Percentiles rank a stretch among this genome's conserved stretches.
Evolutionary conservation across 345 rosid species (phyloP).

Genomic region (Lenwebbia sp.): DNA sequence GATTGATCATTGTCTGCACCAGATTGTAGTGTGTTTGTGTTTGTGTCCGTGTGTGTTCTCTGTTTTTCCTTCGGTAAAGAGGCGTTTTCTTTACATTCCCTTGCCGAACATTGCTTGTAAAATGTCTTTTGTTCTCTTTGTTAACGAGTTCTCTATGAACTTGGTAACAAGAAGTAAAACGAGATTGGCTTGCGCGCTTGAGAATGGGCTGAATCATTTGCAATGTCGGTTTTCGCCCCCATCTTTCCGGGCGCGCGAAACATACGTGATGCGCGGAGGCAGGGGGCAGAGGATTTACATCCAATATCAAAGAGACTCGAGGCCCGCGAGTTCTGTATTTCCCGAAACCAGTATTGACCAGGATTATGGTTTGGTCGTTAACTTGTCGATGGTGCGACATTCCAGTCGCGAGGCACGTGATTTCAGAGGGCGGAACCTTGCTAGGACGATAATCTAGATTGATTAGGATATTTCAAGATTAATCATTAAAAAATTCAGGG

Average conservation of each 20-base stretch:
- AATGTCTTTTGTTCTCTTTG: not conserved
- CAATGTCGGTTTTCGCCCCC: not conserved
- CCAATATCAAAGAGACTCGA: not conserved
- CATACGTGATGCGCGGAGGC: not conserved
- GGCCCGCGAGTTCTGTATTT: not conserved
- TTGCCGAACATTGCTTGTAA: not conserved
- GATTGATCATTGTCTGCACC: not conserved
- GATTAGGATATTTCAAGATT: no score
- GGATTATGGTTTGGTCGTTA: not conserved
- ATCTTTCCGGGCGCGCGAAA: not conserved
- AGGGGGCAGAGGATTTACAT: not conserved
- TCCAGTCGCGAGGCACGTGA: not conserved
- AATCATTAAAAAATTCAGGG: no score
- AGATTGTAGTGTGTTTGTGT: not conserved
- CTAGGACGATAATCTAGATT: no score
- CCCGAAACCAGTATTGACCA: not conserved
- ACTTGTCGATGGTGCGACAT: not conserved
- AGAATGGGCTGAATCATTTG: not conserved
- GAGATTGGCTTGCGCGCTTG: not conserved
- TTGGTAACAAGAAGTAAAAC: not conserved
- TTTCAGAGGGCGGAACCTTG: no score
- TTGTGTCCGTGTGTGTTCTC: not conserved
- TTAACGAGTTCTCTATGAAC: not conserved
- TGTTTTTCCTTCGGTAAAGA: no score
- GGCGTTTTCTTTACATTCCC: not conserved